phyloP scores from a whole-genome alignment of 345 rosid species.

The Citrus hindsii region DNA sequence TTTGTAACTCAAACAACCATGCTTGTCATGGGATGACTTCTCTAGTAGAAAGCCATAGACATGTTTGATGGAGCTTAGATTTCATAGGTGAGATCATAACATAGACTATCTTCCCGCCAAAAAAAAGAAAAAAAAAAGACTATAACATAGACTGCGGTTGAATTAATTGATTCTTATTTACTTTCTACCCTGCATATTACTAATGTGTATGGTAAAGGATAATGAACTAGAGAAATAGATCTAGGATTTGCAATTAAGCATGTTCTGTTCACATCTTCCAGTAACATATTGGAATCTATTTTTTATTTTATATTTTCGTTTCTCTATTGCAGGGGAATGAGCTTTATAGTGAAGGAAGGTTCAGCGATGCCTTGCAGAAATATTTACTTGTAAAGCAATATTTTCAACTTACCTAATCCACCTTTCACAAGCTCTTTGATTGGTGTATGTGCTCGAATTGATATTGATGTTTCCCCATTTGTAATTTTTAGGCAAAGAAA shows the following conservation, averaged over 20 bases:
- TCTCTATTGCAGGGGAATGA: conserved; percentile 67
- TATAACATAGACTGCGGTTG: background rate
- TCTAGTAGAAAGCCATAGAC: background rate
- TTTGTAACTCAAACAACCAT: background rate
- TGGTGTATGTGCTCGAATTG: background rate
- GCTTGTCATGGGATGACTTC: background rate
- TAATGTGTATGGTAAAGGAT: background rate
- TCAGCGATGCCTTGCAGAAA: conserved; percentile 64
- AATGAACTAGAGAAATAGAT: background rate
- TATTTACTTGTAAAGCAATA: conserved; percentile 67
- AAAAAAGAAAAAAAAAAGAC: too few relatives aligned
- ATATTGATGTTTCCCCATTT: conserved; percentile 2
- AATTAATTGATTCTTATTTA: background rate
- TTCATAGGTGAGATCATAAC: background rate
- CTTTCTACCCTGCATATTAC: background rate
- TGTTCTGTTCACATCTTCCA: background rate
- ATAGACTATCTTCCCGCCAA: too few relatives aligned
- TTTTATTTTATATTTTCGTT: background rate
- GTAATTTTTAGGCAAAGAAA: conserved; percentile 63
- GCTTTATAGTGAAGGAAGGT: conserved; percentile 79
- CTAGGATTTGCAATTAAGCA: background rate
- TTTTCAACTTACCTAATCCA: background rate
- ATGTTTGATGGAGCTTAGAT: background rate
- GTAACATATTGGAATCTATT: background rate
- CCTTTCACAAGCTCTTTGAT: background rate